phyloP scores from a whole-genome alignment of 768 basidiomycete species.

The Trametes gibbosa region DNA sequence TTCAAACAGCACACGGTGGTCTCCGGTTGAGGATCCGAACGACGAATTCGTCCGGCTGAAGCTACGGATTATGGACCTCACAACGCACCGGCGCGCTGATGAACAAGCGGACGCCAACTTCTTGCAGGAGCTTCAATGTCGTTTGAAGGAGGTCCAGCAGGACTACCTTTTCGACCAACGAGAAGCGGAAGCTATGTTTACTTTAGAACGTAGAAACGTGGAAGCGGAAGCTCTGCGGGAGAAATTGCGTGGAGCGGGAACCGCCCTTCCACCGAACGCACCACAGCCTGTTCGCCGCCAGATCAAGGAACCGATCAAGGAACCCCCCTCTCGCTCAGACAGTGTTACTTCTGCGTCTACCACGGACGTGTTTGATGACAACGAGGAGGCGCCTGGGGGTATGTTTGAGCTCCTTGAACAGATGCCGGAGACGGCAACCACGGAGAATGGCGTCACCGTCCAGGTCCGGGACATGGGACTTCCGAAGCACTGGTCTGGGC shows the following conservation, averaged over 20 bases:
- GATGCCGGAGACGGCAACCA: slow-evolving; percentile 55
- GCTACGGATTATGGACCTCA: slow-evolving; percentile 50
- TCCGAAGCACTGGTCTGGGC: slow-evolving; percentile 82
- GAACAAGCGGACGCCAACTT: slow-evolving; percentile 29
- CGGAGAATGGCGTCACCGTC: slow-evolving; percentile 51
- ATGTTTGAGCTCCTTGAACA: slow-evolving; percentile 74
- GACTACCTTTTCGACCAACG: slow-evolving; percentile 71
- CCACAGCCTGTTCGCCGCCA: background rate
- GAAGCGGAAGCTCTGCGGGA: slow-evolving; percentile 45
- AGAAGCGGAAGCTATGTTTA: slow-evolving; percentile 61
- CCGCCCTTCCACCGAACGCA: background rate
- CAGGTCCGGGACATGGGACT: slow-evolving; percentile 68
- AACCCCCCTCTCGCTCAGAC: slow-evolving; percentile 15
- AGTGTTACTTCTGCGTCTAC: background rate
- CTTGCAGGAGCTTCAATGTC: slow-evolving; percentile 41
- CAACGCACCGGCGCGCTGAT: slow-evolving; percentile 31
- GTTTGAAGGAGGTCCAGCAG: slow-evolving; percentile 44
- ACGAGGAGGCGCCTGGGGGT: slow-evolving; percentile 48
- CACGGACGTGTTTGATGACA: slow-evolving; percentile 52
- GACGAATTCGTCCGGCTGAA: slow-evolving; percentile 61
- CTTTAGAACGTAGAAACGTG: slow-evolving; percentile 48
- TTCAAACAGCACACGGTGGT: slow-evolving; percentile 10
- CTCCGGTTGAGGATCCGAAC: slow-evolving; percentile 46
- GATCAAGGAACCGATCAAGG: slow-evolving; percentile 14
- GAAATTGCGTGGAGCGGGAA: slow-evolving; percentile 33